phyloP scores from a whole-genome alignment of 331 rosid species.

The Pyracantha coccinea region DNA sequence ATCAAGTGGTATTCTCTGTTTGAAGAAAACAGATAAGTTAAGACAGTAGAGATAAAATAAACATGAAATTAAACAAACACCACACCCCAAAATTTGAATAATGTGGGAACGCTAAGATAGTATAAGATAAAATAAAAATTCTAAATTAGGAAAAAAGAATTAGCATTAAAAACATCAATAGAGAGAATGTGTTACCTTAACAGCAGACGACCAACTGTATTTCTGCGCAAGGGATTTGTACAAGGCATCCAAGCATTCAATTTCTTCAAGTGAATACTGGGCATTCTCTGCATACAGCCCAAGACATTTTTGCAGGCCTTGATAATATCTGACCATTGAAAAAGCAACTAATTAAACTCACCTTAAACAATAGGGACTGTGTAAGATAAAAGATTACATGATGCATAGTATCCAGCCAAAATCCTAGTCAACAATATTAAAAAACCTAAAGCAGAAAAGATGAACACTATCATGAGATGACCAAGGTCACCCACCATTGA shows the following conservation, averaged over 20 bases:
- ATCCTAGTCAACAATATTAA: neutral
- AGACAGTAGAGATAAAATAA: neutral
- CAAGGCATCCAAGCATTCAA: slow-evolving; percentile 57
- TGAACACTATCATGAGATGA: neutral
- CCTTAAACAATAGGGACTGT: neutral
- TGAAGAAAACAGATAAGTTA: slow-evolving; percentile 1
- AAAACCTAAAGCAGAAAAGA: neutral
- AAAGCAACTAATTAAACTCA: slow-evolving; percentile 17
- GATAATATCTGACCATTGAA: slow-evolving; percentile 58
- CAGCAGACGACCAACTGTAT: slow-evolving; percentile 91
- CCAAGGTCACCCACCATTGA: neutral
- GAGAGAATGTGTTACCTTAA: slow-evolving; percentile 51
- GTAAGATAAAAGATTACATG: neutral
- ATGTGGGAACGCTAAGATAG: neutral
- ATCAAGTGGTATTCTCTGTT: slow-evolving; percentile 95
- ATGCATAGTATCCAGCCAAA: neutral
- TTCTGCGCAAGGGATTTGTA: slow-evolving; percentile 66
- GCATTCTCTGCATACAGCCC: slow-evolving; percentile 64
- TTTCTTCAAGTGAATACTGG: slow-evolving; percentile 58
- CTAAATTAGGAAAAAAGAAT: neutral
- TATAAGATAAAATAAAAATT: neutral
- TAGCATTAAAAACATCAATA: neutral
- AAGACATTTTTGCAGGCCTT: slow-evolving; percentile 90
- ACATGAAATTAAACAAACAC: neutral
- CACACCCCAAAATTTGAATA: neutral